A percentile compares a stretch with the other conserved stretches of the same genome.
Evolutionary conservation across 2,329 filamentous ascomycete species (phyloP).

Genomic region (Verticillium albo-atrum): DNA sequence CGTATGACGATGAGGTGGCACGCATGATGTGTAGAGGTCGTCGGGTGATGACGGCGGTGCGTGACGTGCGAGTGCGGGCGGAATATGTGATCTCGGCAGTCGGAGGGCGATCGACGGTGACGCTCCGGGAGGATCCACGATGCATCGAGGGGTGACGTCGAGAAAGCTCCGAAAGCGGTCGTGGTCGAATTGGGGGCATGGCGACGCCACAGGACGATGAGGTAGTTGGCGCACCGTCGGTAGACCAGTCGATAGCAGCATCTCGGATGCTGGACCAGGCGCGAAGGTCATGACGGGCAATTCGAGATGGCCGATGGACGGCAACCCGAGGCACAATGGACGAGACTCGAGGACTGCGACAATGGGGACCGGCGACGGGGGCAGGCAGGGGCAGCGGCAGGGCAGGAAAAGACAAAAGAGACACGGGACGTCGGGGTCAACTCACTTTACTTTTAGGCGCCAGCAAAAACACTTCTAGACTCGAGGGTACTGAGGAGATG

Average conservation of each 20-base stretch:
- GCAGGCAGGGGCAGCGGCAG: too few relatives aligned
- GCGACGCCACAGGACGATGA: not conserved
- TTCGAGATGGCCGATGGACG: not conserved
- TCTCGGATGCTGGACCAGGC: not conserved
- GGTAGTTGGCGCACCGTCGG: not conserved
- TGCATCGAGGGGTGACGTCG: conserved; percentile 7
- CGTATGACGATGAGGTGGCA: not conserved
- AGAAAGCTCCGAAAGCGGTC: not conserved
- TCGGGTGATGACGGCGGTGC: not conserved
- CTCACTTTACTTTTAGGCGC: conserved; percentile 55
- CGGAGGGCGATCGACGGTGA: conserved; percentile 5
- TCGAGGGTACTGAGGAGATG: conserved; percentile 21
- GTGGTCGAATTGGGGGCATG: not conserved
- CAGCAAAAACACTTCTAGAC: conserved; percentile 31
- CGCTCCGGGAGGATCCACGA: conserved; percentile 7
- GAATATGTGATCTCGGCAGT: not conserved
- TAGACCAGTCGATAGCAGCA: not conserved
- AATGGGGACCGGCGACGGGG: not conserved
- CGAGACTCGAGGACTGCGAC: conserved; percentile 1
- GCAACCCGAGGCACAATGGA: not conserved
- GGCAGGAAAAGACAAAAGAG: not conserved
- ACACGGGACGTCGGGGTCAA: conserved; percentile 12
- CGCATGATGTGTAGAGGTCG: too few relatives aligned
- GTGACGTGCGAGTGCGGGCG: not conserved
- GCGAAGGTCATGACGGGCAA: not conserved